phyloP scores from a whole-genome alignment of 2,329 filamentous ascomycete genomes.

The Phaeophleospora eucalypticola region DNA sequence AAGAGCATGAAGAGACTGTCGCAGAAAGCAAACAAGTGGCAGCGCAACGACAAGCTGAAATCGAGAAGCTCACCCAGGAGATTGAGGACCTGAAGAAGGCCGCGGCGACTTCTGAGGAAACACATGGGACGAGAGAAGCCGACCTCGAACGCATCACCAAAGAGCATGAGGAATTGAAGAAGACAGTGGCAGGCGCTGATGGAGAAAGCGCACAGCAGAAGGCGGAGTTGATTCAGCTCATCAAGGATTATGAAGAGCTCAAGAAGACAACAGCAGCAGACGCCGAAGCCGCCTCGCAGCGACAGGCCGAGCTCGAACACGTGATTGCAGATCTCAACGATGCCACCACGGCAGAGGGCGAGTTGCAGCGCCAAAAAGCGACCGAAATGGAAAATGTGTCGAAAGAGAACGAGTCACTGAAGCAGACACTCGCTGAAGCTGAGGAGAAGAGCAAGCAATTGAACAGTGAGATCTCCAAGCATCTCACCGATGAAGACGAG shows the following conservation, averaged over 20 bases:
- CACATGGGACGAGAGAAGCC: background rate
- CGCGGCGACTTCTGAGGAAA: background rate
- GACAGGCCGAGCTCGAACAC: background rate
- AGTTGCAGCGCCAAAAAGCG: background rate
- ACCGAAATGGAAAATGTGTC: background rate
- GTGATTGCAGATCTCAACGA: background rate
- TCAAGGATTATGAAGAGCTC: background rate
- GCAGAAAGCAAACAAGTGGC: constrained; percentile 23
- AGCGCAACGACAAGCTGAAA: constrained; percentile 11
- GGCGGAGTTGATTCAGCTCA: background rate
- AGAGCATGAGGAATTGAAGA: background rate
- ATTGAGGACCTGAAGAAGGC: constrained; percentile 7
- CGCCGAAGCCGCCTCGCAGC: background rate
- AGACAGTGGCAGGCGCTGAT: background rate
- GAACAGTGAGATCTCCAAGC: background rate
- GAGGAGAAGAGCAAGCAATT: background rate
- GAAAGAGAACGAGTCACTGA: background rate
- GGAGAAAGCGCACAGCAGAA: background rate
- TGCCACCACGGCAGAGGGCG: background rate
- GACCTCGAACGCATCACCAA: background rate
- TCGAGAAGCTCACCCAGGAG: constrained; percentile 13
- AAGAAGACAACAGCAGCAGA: constrained; percentile 1
- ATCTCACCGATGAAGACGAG: background rate
- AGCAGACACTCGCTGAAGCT: background rate
- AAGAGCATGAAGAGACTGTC: background rate